phyloP scores from a whole-genome alignment of 495 filamentous ascomycete genomes.

The Letharia lupina region DNA sequence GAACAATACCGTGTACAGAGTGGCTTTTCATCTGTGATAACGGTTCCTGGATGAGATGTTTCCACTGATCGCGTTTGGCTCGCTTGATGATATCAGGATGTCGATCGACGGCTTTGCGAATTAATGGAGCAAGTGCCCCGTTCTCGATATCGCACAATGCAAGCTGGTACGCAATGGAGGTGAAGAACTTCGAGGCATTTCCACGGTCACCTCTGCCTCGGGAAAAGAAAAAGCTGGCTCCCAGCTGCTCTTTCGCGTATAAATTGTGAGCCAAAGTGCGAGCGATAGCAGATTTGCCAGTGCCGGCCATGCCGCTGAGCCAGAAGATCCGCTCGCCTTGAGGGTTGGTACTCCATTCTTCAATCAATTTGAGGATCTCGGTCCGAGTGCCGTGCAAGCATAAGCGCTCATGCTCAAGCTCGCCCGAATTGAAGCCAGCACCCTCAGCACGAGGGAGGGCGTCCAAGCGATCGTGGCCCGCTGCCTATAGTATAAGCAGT shows the following conservation, averaged over 20 bases:
- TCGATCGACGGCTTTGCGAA: no score
- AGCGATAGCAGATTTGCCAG: conserved; percentile 38
- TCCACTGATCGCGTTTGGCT: not conserved
- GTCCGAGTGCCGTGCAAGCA: no score
- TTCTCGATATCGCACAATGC: not conserved
- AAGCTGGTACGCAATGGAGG: conserved; percentile 35
- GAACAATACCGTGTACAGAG: not conserved
- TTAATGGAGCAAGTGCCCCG: no score
- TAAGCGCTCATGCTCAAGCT: no score
- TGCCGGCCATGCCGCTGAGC: conserved; percentile 39
- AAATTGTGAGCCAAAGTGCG: conserved; percentile 27
- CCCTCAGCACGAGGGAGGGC: no score
- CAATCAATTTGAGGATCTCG: no score
- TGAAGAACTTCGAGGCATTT: conserved; percentile 34
- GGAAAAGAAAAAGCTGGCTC: conserved; percentile 46
- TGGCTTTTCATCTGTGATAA: not conserved
- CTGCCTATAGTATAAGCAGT: no score
- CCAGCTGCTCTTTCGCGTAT: conserved; percentile 18
- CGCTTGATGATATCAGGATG: no score
- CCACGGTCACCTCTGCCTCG: conserved; percentile 38
- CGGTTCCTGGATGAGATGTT: not conserved
- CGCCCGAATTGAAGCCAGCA: no score
- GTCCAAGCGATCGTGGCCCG: no score
- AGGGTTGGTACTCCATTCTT: no score
- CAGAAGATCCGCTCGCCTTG: conserved; percentile 27